Percentiles rank a stretch among this genome's conserved stretches.
Evolutionary conservation across 805 yeast species (phyloP).

Genomic region (Scheffersomyces spartinae): DNA sequence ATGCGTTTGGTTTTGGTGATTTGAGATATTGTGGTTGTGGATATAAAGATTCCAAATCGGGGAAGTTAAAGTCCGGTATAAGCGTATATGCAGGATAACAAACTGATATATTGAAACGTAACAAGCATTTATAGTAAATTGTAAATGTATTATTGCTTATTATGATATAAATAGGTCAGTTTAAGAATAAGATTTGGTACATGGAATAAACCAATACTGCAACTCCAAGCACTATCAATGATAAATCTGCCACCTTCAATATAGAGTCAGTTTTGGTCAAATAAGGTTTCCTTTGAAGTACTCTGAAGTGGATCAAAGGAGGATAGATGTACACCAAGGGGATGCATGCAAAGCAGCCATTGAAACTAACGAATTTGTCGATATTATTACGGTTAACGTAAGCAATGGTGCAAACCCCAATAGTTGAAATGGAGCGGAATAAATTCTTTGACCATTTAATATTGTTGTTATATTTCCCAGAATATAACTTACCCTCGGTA

Average conservation of each 20-base stretch:
- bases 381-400: constrained; percentile 28
- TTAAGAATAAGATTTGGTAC: constrained; percentile 25
- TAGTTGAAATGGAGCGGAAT: constrained; percentile 18
- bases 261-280: constrained; percentile 8
- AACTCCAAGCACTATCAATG: constrained; percentile 25
- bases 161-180: no score
- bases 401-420: constrained; percentile 23
- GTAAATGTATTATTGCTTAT: no score
- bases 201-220: constrained; percentile 28
- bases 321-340: constrained; percentile 37
- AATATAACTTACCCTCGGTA: constrained; percentile 25
- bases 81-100: no score
- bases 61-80: no score
- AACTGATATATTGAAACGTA: no score
- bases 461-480: constrained; percentile 27
- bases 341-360: constrained; percentile 36
- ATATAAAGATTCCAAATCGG: no score
- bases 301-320: constrained; percentile 29
- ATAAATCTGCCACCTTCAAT: constrained; percentile 16
- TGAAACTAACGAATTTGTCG: constrained; percentile 33
- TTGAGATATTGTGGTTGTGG: no score
- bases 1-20: no score
- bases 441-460: constrained; percentile 34
- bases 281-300: no score
- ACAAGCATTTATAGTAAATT: no score